Evolutionary conservation across 2,329 filamentous ascomycete genomes (phyloP).

Genomic region (Fusarium protoensiforme): DNA sequence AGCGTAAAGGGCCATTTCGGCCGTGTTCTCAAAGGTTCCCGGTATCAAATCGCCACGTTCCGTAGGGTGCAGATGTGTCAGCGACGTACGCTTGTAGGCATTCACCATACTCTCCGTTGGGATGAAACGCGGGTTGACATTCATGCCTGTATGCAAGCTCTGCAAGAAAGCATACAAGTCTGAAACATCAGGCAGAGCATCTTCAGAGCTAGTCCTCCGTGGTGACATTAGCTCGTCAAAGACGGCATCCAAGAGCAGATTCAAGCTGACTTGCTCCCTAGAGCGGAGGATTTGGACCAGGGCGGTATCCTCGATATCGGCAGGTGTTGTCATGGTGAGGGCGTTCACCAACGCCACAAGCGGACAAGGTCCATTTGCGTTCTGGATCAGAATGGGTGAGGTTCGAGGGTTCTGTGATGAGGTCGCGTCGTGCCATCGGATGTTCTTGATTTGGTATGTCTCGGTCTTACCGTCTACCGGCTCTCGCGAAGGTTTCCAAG

Average conservation of each 20-base stretch:
- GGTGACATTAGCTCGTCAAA: slow-evolving; percentile 93
- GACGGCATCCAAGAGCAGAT: slow-evolving; percentile 85
- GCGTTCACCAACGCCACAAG: slow-evolving; percentile 94
- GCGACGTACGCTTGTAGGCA: slow-evolving; percentile 62
- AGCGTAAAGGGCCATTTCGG: slow-evolving; percentile 90
- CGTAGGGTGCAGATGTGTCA: slow-evolving; percentile 63
- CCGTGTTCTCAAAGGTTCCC: slow-evolving; percentile 87
- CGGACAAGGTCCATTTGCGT: slow-evolving; percentile 93
- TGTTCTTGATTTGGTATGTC: slow-evolving; percentile 93
- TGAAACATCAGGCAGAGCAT: slow-evolving; percentile 82
- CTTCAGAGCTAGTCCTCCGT: slow-evolving; percentile 70
- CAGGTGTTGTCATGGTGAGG: slow-evolving; percentile 82
- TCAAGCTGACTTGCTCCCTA: slow-evolving; percentile 88
- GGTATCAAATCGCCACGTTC: slow-evolving; percentile 62
- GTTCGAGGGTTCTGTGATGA: slow-evolving; percentile 71
- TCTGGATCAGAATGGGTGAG: slow-evolving; percentile 93
- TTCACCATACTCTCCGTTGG: slow-evolving; percentile 61
- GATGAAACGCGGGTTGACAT: slow-evolving; percentile 92
- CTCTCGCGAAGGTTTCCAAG: slow-evolving; percentile 54
- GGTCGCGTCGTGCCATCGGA: slow-evolving; percentile 81
- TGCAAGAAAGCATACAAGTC: slow-evolving; percentile 90
- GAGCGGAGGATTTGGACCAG: slow-evolving; percentile 81
- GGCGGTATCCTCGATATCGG: slow-evolving; percentile 70
- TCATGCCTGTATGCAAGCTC: slow-evolving; percentile 95
- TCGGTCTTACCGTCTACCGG: slow-evolving; percentile 67